Base-by-base conservation (phyloP, 768 basidiomycete species). In the Mrakia gelida region DNA sequence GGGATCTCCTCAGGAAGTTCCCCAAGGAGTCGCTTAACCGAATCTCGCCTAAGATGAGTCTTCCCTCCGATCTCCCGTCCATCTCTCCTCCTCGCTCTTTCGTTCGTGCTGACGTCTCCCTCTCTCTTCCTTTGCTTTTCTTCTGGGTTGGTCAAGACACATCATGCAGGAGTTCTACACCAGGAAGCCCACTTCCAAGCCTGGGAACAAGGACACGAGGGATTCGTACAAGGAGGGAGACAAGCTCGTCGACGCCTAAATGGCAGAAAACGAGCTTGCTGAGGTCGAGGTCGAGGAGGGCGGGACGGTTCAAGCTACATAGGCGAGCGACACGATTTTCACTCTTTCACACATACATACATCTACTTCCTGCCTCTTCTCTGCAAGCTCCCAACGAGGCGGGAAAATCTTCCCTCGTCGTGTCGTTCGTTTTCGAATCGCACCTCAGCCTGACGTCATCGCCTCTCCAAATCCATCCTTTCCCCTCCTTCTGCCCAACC, bases 21-120 rank as follows among this genome's bases (percentile, higher is more conserved):
- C 97, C 97, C 79, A 95, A 95, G 86, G 96, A 98, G 86, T 93
- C 94, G 85, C 89, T 98, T 81, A 98, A 98, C 87, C 93, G 95
- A 82, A 95, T 98, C 87, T 94, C 90, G 84, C 95, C 95, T 82
- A 94, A 94, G 90, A 83, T 84, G 71, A 76, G 84, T 71, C 32
- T 16, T 52, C 49, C 7, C 18, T 16, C 15, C 7, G 3, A 2
- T 7, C 49, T 5, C 3, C 49, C 18, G 8, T 71, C 71, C 2
- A 30, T 63, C 43, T 21, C 13, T 59, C n/a, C 23, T 23, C 41
- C 15, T 16, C 9, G 45, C 32, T 32, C 15, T 38, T 15, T 16
- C n/a, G 18, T 30, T 11, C 30, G 15, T 59, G 54, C 45, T 71
- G 70, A 49, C 45, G 8, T 71, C 41, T 28, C 43, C 41, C n/a